phyloP scores from a whole-genome alignment of 805 yeast species.

The Nakazawaea laoshanensis region DNA sequence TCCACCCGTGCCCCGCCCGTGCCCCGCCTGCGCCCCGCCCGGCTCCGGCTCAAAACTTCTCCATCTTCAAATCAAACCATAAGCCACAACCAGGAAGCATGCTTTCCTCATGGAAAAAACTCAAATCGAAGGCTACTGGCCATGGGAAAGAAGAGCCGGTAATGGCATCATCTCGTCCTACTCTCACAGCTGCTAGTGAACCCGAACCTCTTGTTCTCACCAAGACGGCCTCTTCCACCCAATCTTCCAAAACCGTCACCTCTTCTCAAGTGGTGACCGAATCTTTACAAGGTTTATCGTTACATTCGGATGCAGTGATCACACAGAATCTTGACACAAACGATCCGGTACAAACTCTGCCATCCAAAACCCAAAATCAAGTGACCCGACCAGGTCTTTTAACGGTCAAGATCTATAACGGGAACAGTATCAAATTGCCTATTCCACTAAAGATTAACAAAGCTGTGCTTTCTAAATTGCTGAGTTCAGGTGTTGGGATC shows the following conservation, averaged over 20 bases:
- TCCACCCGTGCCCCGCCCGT: too few relatives aligned
- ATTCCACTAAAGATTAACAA: slow-evolving; percentile 58
- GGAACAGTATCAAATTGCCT: slow-evolving; percentile 62
- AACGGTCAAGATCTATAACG: slow-evolving; percentile 69
- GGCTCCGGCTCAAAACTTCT: too few relatives aligned
- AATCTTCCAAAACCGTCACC: slow-evolving; percentile 9
- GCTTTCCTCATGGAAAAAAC: slow-evolving; percentile 11
- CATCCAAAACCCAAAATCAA: background rate
- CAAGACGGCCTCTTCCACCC: slow-evolving; percentile 7
- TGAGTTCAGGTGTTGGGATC: slow-evolving; percentile 41
- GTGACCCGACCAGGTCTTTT: slow-evolving; percentile 56
- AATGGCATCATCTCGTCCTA: slow-evolving; percentile 4
- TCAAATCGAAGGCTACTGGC: slow-evolving; percentile 11
- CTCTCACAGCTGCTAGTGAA: too few relatives aligned
- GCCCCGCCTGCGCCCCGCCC: too few relatives aligned
- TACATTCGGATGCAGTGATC: slow-evolving; percentile 6
- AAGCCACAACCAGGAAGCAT: too few relatives aligned
- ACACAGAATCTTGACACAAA: slow-evolving; percentile 8
- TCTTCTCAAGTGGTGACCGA: slow-evolving; percentile 3
- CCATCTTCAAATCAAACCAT: too few relatives aligned
- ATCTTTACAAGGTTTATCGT: slow-evolving; percentile 4
- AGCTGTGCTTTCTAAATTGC: slow-evolving; percentile 54
- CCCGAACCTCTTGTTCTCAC: slow-evolving; percentile 2
- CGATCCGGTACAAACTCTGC: slow-evolving; percentile 3
- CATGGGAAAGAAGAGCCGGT: background rate